These are phyloP conservation scores for Grosmannia huntii DNA, from an alignment of 2,329 filamentous ascomycete species.

Conservation along the genomic window DNA sequence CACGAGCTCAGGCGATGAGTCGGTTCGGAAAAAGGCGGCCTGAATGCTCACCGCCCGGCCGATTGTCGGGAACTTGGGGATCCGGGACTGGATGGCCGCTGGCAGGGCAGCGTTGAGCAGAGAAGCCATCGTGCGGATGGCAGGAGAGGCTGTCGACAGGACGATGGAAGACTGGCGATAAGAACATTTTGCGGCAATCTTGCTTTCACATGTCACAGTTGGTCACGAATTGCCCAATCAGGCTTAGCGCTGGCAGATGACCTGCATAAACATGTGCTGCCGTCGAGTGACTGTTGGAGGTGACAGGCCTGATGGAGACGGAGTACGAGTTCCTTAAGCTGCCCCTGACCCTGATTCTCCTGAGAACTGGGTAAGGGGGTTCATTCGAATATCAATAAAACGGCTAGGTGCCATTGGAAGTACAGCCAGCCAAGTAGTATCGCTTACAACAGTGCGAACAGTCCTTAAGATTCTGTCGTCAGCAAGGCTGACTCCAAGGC, in stretches of 20 bases:
- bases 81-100: constrained; percentile 14
- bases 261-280: background rate
- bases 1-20: background rate
- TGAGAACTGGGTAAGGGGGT: too few relatives aligned
- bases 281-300: too few relatives aligned
- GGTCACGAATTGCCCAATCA: background rate
- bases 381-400: too few relatives aligned
- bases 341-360: too few relatives aligned
- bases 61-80: constrained; percentile 10
- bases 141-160: background rate
- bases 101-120: constrained; percentile 12
- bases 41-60: constrained; percentile 8
- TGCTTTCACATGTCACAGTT: background rate
- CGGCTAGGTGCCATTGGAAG: too few relatives aligned
- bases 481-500: too few relatives aligned
- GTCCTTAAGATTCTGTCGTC: too few relatives aligned
- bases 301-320: too few relatives aligned
- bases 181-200: background rate
- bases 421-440: too few relatives aligned
- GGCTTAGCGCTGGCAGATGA: background rate
- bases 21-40: constrained; percentile 4
- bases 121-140: background rate
- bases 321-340: too few relatives aligned
- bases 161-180: background rate
- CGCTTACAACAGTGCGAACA: too few relatives aligned